A percentile compares a stretch with the other conserved stretches of the same genome.
Conservation (phyloP, 2,329 filamentous ascomycete species). For the Ceratocystiopsis minuta region DNA sequence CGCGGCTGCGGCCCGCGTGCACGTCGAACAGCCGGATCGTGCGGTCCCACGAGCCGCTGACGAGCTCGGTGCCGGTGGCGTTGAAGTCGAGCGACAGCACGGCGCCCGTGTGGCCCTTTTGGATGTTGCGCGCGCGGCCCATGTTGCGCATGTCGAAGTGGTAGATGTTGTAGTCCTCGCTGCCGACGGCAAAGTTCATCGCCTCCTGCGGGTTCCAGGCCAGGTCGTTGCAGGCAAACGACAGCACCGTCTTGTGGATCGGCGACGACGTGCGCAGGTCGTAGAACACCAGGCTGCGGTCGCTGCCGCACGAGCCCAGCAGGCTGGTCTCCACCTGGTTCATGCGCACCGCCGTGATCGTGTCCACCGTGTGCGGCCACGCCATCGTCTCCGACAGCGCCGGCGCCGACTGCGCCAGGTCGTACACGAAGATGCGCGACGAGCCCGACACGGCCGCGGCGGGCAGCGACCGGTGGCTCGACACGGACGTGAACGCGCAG, state of each 20-base stretch:
- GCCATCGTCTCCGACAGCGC: conserved; percentile 8
- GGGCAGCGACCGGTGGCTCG: conserved; percentile 10
- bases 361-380: conserved; percentile 43
- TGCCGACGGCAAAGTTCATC: conserved; percentile 64
- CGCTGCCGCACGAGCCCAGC: conserved; percentile 66
- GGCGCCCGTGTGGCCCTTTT: conserved; percentile 29
- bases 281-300: conserved; percentile 77
- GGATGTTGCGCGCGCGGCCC: conserved; percentile 11
- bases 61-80: conserved; percentile 83
- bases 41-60: conserved; percentile 75
- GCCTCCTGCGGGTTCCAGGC: conserved; percentile 76
- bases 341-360: conserved; percentile 74
- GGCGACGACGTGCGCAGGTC: conserved; percentile 77
- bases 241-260: conserved; percentile 63
- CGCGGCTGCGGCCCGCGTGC: conserved; percentile 64
- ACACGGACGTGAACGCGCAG: conserved; percentile 51
- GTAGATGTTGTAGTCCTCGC: conserved; percentile 87
- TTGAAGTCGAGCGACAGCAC: conserved; percentile 96
- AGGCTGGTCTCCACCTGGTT: conserved; percentile 91
- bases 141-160: conserved; percentile 68
- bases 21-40: conserved; percentile 76
- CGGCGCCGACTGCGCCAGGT: conserved; percentile 5
- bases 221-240: conserved; percentile 66
- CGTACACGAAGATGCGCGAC: conserved; percentile 9
- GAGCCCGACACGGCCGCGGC: conserved; percentile 9